These are phyloP conservation scores for Torulaspora microellipsoides DNA, from an alignment of 805 yeast species.

Conservation along the genomic window DNA sequence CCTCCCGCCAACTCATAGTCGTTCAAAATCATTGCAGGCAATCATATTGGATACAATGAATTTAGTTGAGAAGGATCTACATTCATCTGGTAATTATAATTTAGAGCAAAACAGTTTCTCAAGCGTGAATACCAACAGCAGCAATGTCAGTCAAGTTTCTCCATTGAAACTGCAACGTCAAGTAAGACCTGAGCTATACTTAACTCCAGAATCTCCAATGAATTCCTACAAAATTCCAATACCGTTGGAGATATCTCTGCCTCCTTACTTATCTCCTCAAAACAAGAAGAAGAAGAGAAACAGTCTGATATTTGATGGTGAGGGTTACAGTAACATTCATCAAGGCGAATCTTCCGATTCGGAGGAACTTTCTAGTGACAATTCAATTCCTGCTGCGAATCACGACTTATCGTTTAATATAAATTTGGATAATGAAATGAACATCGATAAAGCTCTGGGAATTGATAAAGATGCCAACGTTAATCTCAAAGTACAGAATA, in stretches of 20 bases:
- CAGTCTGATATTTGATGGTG: constrained; percentile 38
- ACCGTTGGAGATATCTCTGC: constrained; percentile 37
- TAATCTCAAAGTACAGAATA: constrained; percentile 28
- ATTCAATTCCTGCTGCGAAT: constrained; percentile 28
- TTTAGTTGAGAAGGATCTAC: neutral
- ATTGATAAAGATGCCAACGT: constrained; percentile 34
- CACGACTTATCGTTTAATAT: constrained; percentile 28
- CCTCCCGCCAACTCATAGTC: neutral
- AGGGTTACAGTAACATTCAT: constrained; percentile 31
- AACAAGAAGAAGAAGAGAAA: constrained; percentile 28
- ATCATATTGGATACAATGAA: constrained; percentile 27
- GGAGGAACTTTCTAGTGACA: constrained; percentile 9
- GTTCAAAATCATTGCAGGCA: constrained; percentile 26
- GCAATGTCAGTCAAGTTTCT: constrained; percentile 14
- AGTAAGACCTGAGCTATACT: constrained; percentile 24
- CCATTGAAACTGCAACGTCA: constrained; percentile 17
- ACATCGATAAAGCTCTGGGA: constrained; percentile 26
- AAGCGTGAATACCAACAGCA: neutral
- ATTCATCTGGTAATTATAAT: too few species aligned
- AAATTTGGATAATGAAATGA: constrained; percentile 8
- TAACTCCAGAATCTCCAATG: constrained; percentile 36
- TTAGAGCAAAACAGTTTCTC: too few species aligned
- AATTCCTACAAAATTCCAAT: constrained; percentile 35
- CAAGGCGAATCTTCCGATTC: constrained; percentile 4
- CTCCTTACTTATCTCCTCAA: constrained; percentile 37